These are phyloP conservation scores for Pleurotus giganteus DNA, from an alignment of 768 basidiomycete species.

Conservation along the genomic window DNA sequence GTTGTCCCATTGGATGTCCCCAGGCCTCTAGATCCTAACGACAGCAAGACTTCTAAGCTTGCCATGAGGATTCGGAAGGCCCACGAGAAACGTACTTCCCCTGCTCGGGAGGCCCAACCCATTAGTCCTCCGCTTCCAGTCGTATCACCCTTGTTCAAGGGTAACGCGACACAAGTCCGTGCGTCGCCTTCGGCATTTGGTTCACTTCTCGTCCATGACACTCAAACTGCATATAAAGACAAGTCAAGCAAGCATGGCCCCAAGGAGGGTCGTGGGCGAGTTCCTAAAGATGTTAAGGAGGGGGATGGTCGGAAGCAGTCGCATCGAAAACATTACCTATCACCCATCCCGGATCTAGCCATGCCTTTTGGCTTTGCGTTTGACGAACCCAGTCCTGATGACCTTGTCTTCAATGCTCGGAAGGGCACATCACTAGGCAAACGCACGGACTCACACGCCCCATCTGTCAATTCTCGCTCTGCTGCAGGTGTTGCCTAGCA, in stretches of 20 bases:
- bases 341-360: slow-evolving; percentile 33
- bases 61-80: slow-evolving; percentile 70
- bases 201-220: slow-evolving; percentile 63
- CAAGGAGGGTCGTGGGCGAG: slow-evolving; percentile 14
- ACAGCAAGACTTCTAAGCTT: slow-evolving; percentile 64
- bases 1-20: slow-evolving; percentile 39
- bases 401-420: slow-evolving; percentile 78
- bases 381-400: slow-evolving; percentile 89
- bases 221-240: slow-evolving; percentile 36
- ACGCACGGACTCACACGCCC: slow-evolving; percentile 16
- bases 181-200: slow-evolving; percentile 80
- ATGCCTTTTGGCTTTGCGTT: slow-evolving; percentile 56
- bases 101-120: slow-evolving; percentile 18
- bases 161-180: slow-evolving; percentile 52
- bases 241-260: slow-evolving; percentile 27
- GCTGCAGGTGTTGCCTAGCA: slow-evolving; percentile 16
- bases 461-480: slow-evolving; percentile 19
- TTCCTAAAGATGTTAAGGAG: slow-evolving; percentile 24
- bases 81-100: slow-evolving; percentile 33
- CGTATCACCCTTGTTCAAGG: slow-evolving; percentile 56
- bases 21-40: slow-evolving; percentile 21
- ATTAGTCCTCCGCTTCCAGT: slow-evolving; percentile 26
- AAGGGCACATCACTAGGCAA: slow-evolving; percentile 64
- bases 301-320: slow-evolving; percentile 17
- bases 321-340: slow-evolving; percentile 15